phyloP scores from a whole-genome alignment of 2,329 filamentous ascomycete species.

The Tolypocladium paradoxum region DNA sequence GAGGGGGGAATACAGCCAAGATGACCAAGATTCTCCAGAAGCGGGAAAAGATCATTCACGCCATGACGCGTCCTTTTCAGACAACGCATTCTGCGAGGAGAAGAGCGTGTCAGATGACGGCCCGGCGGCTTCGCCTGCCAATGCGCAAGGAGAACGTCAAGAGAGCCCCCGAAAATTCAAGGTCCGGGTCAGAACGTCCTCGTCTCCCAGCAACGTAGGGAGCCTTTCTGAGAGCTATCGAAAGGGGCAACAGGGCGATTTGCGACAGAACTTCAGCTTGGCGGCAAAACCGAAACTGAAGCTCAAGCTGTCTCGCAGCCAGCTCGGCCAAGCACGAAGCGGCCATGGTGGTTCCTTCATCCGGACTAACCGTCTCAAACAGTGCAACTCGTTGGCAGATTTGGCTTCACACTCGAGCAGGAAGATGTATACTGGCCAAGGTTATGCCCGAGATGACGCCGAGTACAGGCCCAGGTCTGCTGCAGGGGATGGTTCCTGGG shows the following conservation, averaged over 20 bases:
- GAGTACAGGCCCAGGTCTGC: neutral
- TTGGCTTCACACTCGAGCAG: constrained; percentile 11
- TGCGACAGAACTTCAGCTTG: constrained; percentile 5
- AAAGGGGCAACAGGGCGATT: neutral
- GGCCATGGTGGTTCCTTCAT: constrained; percentile 6
- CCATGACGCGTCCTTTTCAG: neutral
- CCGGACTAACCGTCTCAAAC: constrained; percentile 16
- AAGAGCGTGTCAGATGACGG: neutral
- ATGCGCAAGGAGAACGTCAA: neutral
- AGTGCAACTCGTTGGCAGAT: constrained; percentile 21
- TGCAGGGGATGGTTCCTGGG: neutral
- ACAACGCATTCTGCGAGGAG: neutral
- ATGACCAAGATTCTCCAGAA: neutral
- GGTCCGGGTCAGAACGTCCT: constrained; percentile 14
- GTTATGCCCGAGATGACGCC: neutral
- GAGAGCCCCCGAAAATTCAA: constrained; percentile 15
- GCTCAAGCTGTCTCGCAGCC: constrained; percentile 21
- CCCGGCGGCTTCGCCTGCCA: neutral
- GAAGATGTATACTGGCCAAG: constrained; percentile 1
- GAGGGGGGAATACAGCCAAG: neutral
- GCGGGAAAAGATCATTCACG: neutral
- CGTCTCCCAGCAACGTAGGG: constrained; percentile 3
- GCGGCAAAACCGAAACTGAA: constrained; percentile 18
- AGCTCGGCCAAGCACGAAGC: constrained; percentile 10
- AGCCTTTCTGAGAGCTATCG: neutral